phyloP scores from a whole-genome alignment of 2,329 filamentous ascomycete species.

The Lasiodiplodia hormozganensis region DNA sequence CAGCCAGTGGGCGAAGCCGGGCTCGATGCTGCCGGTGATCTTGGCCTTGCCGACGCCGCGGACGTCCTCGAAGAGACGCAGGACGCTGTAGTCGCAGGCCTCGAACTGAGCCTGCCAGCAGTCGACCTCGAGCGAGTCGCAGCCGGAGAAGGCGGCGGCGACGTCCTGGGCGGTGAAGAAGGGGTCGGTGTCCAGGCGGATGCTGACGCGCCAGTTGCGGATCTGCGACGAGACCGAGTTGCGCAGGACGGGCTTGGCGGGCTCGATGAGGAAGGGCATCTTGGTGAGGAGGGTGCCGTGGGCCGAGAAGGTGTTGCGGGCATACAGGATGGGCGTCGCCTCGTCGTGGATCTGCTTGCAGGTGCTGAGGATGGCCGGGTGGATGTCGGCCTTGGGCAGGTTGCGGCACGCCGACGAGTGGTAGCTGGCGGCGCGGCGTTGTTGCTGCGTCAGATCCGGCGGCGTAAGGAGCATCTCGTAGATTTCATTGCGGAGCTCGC shows the following conservation, averaged over 20 bases:
- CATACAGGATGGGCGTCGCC: constrained; percentile 55
- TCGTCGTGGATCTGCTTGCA: constrained; percentile 52
- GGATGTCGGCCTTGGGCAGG: constrained; percentile 37
- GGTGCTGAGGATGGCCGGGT: constrained; percentile 50
- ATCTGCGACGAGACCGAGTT: constrained; percentile 46
- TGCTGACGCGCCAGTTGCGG: constrained; percentile 51
- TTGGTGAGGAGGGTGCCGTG: constrained; percentile 55
- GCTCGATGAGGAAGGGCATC: constrained; percentile 51
- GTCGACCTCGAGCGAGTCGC: constrained; percentile 57
- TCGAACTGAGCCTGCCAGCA: constrained; percentile 54
- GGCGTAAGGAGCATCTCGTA: constrained; percentile 49
- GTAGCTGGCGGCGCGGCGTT: constrained; percentile 37
- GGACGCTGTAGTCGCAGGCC: constrained; percentile 48
- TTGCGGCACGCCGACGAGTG: constrained; percentile 30
- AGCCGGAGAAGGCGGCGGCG: constrained; percentile 52
- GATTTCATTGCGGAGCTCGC: constrained; percentile 68
- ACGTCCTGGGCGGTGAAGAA: constrained; percentile 51
- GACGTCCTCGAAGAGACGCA: constrained; percentile 55
- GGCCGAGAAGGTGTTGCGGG: constrained; percentile 58
- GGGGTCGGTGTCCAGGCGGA: constrained; percentile 59
- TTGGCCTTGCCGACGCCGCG: constrained; percentile 53
- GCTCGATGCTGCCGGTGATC: constrained; percentile 52
- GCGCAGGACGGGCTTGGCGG: constrained; percentile 46
- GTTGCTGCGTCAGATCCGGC: constrained; percentile 34
- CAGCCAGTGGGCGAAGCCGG: constrained; percentile 53